Base-by-base conservation (phyloP, 1,139 yeast genomes). In the Diutina sp. region DNA sequence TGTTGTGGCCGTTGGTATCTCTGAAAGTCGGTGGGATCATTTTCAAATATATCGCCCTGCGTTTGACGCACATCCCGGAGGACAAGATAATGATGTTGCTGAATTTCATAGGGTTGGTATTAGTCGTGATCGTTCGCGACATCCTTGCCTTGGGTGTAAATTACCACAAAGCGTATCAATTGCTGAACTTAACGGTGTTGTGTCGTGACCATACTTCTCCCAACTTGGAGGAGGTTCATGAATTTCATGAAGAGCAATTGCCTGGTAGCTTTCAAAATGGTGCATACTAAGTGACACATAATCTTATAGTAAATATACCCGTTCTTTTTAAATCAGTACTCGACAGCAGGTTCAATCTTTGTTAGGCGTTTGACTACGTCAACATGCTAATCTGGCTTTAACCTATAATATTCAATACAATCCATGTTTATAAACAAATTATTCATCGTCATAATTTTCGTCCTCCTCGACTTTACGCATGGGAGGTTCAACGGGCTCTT, bases 381-480 rank as follows among this genome's bases (percentile, higher is more conserved):
- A 32, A 32, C 12, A n/a, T 12, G 11, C 41, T 11, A 35, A 35
- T n/a, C n/a, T 12, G 11, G 41, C 14, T 35, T n/a, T 9, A 12
- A 35, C 41, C 41, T 9, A n/a, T 35, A 35, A 35, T 35, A 35
- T 35, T 35, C n/a, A 35, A n/a, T 35, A 35, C 41, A 35, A 35
- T 32, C 38, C 38, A 32, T 3, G 12, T 35, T 11, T 35, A 35
- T 35, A 35, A 44, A 44, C n/a, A 46, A 8, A 7, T 57, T 72
- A 79, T 47, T 80, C 90, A 58, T 86, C 95, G 66, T 88, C 96
- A 66, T 88, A 88, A 66, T 88, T 81, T 65, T 86, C 91, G 66
- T 88, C 96, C 65, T 87, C 96, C 56, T 85, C 91, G 30, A 88
- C 84, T 62, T 84, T 79, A 65, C 95, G 78, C 67, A 86, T 83